Percentiles rank a stretch among this genome's conserved stretches.
These are phyloP conservation scores for Didymella pomorum DNA, from an alignment of 2,329 filamentous ascomycete genomes.

Conservation along the genomic window DNA sequence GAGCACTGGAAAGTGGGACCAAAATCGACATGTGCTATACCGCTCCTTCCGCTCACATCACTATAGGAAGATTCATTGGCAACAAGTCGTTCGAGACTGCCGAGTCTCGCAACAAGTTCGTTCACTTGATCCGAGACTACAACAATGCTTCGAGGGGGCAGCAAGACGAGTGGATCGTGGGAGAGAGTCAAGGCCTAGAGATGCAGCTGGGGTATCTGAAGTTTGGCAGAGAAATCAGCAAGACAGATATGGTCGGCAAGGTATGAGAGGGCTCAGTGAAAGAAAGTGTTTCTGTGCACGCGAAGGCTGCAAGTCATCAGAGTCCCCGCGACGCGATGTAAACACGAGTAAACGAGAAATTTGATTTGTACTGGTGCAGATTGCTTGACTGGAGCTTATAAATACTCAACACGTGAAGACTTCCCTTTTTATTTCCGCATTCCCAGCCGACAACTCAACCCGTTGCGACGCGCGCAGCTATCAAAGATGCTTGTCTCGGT, in stretches of 20 bases:
- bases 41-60: slow-evolving; percentile 25
- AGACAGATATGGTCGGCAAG: slow-evolving; percentile 15
- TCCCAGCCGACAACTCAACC: not conserved
- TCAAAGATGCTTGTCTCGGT: not conserved
- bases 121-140: slow-evolving; percentile 13
- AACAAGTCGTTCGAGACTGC: slow-evolving; percentile 18
- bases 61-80: slow-evolving; percentile 19
- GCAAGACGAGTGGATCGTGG: slow-evolving; percentile 12
- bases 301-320: not conserved
- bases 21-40: slow-evolving; percentile 27
- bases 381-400: not conserved
- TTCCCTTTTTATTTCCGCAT: not conserved
- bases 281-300: not conserved
- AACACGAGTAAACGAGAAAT: not conserved
- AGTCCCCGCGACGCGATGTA: not conserved
- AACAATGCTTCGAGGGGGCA: slow-evolving; percentile 1
- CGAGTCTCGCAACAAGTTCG: slow-evolving; percentile 13
- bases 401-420: not conserved
- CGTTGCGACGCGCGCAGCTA: not conserved
- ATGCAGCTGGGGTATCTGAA: slow-evolving; percentile 26
- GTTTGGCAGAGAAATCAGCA: slow-evolving; percentile 21
- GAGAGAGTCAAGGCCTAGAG: slow-evolving; percentile 12
- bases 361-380: not conserved
- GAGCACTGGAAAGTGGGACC: slow-evolving; percentile 23
- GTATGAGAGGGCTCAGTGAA: not conserved